Base-by-base conservation (phyloP, 1,139 yeast genomes). In the Taphrina deformans region DNA sequence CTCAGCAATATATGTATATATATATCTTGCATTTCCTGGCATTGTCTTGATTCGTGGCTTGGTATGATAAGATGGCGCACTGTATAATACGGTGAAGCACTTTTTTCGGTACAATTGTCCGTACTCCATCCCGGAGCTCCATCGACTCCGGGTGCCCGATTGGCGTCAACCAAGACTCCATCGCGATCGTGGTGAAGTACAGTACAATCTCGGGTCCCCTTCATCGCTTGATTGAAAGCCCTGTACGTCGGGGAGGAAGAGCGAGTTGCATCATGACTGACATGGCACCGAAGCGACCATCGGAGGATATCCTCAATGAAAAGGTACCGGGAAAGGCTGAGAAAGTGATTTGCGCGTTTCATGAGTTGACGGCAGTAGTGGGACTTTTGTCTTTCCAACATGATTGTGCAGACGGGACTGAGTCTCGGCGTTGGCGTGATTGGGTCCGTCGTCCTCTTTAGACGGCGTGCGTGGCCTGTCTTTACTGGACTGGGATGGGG, bases 351-450 rank as follows among this genome's bases (percentile, higher is more conserved):
- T 4, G n/a, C n/a, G n/a, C n/a, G n/a, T n/a, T n/a, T n/a, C n/a
- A n/a, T 2, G 35, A 9, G 27, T 12, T 31, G n/a, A 24, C 33
- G 61, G 50, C 52, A 38, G 67, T 67, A 84, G 83, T 95, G 99
- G 99, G 99, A 95, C 76, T 90, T 92, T 70, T 97, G 92, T 66
- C 82, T 95, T 74, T 90, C 99, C 69, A 95, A 95, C 80, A 85
- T 95, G 69, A 81, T 95, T 72, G 96, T 95, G 72, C 93, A 93
- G 79, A 88, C 97, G 73, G 97, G 97, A n/a, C 83, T 95, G 71
- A 99, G 99, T 65, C 87, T 95, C 71, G 98, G 98, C 69, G 96
- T 88, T 60, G 99, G 99, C 78, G 96, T 95, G 55, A 83, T 92
- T 67, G 88, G 96, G 45, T 89, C 97, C n/a, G 96, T 92, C 59